Evolutionary conservation across 148 eudicot genomes (phyloP), one percentile per base, ranked within the genome.

Genomic region (Agrostemma githago): DNA sequence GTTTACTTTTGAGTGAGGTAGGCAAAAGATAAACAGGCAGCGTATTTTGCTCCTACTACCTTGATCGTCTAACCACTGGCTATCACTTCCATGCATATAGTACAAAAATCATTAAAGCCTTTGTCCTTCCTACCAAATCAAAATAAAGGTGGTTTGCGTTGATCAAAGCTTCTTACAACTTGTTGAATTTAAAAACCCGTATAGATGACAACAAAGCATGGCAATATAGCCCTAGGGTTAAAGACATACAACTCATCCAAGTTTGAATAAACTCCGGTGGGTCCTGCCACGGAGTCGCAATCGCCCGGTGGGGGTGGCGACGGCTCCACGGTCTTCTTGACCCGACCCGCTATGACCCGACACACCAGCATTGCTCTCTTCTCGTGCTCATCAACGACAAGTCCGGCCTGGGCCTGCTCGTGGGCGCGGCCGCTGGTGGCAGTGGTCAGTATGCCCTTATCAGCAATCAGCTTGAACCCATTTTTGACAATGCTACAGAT

Each of bases 161-260:
- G 72, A 82, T 51, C 75, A 82, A 82, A 68, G 82, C 77, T 26
- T 70, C 51, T 65, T 71, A 8, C 9, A 48, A 48, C 54, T 9
- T 46, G 2, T 9, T 46, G 2, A 5, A 17, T 72, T 81, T 89
- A 91, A 89, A 88, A 86, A 4, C 90, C 93, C 53, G 82, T 61
- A 68, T 95, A 95, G 74, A 95, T 83, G 17, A 95, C 97, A 75
- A 95, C 98, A 83, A 95, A 95, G 80, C 98, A 95, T 19, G 98
- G 97, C 90, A 95, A 81, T 46, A 95, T 92, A 73, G 98, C 96
- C 88, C 82, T 90, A 8, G 97, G 87, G 83, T 90, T 95, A 74
- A 83, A 83, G 70, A 95, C 97, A 82, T 84, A 89, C 85, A 95
- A 81, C 85, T 95, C 98, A 68, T 95, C 98, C 86, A 95, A 79